phyloP scores from a whole-genome alignment of 2,329 filamentous ascomycete species.

The Curvularia eragrostidis region DNA sequence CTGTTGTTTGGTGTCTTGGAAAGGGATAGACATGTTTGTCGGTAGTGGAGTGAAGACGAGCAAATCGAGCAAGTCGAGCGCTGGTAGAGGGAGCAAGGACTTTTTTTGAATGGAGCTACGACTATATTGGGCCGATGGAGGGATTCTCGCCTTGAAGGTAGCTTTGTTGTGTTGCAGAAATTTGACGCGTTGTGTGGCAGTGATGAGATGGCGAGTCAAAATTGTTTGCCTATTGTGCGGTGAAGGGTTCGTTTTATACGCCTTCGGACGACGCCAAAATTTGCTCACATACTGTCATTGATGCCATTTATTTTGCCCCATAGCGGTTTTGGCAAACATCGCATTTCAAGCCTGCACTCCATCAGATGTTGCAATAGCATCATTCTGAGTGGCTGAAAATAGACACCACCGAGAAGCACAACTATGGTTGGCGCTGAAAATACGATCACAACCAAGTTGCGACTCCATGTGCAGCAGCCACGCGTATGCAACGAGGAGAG shows the following conservation, averaged over 20 bases:
- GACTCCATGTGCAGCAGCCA: too few species aligned
- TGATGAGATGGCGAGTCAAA: too few species aligned
- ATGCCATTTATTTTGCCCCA: too few species aligned
- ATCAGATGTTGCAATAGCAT: neutral
- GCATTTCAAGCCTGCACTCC: neutral
- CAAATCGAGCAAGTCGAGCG: neutral
- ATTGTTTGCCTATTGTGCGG: too few species aligned
- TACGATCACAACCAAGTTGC: neutral
- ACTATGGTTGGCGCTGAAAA: neutral
- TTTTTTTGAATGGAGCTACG: too few species aligned
- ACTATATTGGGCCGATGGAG: too few species aligned
- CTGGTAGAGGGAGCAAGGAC: neutral
- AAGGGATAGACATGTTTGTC: neutral
- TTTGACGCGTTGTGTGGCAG: neutral
- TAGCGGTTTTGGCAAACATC: neutral
- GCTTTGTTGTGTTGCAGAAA: neutral
- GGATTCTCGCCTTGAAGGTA: neutral
- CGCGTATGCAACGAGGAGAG: too few species aligned
- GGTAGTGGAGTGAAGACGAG: neutral
- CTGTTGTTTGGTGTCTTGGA: neutral
- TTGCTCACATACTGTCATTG: too few species aligned
- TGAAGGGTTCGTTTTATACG: neutral
- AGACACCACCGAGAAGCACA: neutral
- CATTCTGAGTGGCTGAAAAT: neutral
- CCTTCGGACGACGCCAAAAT: neutral